phyloP scores from a whole-genome alignment of 164 flowering plant genomes.

The Annona squamosa region DNA sequence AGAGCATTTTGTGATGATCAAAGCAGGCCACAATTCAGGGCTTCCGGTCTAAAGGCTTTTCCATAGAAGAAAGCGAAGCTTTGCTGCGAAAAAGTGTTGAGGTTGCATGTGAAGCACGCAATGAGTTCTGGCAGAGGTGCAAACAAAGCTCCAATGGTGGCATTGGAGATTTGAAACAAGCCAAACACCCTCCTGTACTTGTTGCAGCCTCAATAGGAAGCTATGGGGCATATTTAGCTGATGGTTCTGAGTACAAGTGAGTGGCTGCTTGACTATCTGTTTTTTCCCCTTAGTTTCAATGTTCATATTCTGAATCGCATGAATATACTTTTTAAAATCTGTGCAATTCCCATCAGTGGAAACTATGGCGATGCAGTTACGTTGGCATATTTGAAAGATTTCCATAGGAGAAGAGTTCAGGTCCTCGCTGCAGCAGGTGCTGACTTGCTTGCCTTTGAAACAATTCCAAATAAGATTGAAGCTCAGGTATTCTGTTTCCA shows the following conservation, averaged over 20 bases:
- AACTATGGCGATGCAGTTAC: slow-evolving; percentile 56
- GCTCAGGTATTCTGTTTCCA: slow-evolving; percentile 47
- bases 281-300: background rate
- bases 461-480: slow-evolving; percentile 88
- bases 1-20: background rate
- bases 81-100: slow-evolving; percentile 47
- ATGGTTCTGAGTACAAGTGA: slow-evolving; percentile 66
- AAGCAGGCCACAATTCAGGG: slow-evolving; percentile 59
- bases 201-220: slow-evolving; percentile 69
- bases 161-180: slow-evolving; percentile 19
- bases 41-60: slow-evolving; percentile 44
- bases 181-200: slow-evolving; percentile 29
- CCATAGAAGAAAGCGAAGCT: slow-evolving; percentile 43
- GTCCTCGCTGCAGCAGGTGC: slow-evolving; percentile 79
- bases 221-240: slow-evolving; percentile 65
- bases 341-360: slow-evolving; percentile 46
- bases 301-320: background rate
- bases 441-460: slow-evolving; percentile 88
- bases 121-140: slow-evolving; percentile 28
- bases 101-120: slow-evolving; percentile 52
- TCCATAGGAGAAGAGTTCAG: slow-evolving; percentile 83
- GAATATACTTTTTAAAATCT: background rate
- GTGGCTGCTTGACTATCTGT: background rate
- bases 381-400: slow-evolving; percentile 53
- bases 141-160: slow-evolving; percentile 8